Base-by-base conservation (phyloP, 1,139 yeast genomes). In the Meyerozyma carpophila region DNA sequence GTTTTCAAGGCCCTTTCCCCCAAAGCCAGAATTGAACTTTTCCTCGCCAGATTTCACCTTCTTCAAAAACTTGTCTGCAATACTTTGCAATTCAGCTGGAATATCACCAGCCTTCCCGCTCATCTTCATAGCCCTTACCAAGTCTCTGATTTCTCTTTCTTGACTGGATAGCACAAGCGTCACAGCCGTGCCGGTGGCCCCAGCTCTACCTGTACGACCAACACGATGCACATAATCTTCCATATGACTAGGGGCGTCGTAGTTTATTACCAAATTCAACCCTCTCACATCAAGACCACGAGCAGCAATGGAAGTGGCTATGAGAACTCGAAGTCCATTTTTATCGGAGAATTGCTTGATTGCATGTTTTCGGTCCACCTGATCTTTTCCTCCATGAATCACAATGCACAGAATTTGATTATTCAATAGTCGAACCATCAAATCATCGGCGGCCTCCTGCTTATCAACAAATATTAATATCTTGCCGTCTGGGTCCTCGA, bases 171-270 rank as follows among this genome's bases (percentile, higher is more conserved):
- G 66, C 2, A 94, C 71, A 52, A 93, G 79, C 0, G 97, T 86
- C 1, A 86, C 67, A 0, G 97, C 96, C 0, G 78, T 75, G 0
- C 98, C 98, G 20, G 51, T 64, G 37, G 75, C 74, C 0, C 95
- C 95, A 1, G 97, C 98, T 48, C 99, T 73, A 0, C 98, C 99
- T 0, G 99, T 94, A 50, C 99, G 72, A 0, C 99, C 99, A 0
- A 91, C 96, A 26, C 98, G 74, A 63, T 93, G 99, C 6, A 94
- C 95, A 57, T 93, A 93, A 59, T 94, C 98, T 50, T 95, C 98
- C 76, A 91, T 77, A 50, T 93, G 96, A 50, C 77, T 86, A 0
- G 97, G 96, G 0, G 96, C 83, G 59, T 93, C 96, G 58, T 79
- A 93, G 52, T 93, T 87, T 8, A 93, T 70, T 2, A 93, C 98